Evolutionary conservation across 176 grass and related monocot genomes (phyloP), one percentile per base, ranked within the genome.

Genomic region (Themeda triandra): DNA sequence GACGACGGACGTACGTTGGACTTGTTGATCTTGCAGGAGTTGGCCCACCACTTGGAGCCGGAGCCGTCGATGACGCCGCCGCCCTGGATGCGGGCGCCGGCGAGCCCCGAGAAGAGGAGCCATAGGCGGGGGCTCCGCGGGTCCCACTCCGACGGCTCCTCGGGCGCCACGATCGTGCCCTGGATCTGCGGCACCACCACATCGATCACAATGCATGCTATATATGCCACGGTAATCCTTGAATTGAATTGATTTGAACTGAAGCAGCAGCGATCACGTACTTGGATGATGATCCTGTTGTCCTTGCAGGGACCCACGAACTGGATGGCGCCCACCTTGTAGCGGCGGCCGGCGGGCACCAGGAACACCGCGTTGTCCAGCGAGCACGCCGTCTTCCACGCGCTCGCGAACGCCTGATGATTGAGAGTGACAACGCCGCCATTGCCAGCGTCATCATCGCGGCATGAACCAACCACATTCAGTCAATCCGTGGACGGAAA

Each of bases 41-140:
- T 86, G 70, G 93, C 96, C 96, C 96, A 98, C 96, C 96, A 98
- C 69, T 95, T 95, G 21, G 87, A 87, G 23, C 96, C 96, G 80
- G 93, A 94, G 82, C 96, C 96, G 83, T 98, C 93, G 85, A 98
- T 95, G 76, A 92, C 27, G 27, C 96, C 96, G 33, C 89, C 93
- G 41, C 96, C 96, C 73, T 95, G 87, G 71, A 98, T 78, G 77
- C 87, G 90, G 6, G 89, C 86, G 66, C 89, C 93, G 15, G 67
- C 75, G 80, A 98, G 96, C 4, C 84, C 84, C 1, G 63, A 85
- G 89, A 98, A 98, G 58, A 87, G 84, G 3, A 98, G 89, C 93
- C 96, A 98, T 27, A 79, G 69, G 0, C 89, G 88, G 1, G 85
- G 89, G 86, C 85, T 92, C 42, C 40, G 84, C 1, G 96, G 89